A percentile compares a stretch with the other conserved stretches of the same genome.
Conservation (phyloP, 352 stramenopile species). For the Phytophthora sp. region DNA sequence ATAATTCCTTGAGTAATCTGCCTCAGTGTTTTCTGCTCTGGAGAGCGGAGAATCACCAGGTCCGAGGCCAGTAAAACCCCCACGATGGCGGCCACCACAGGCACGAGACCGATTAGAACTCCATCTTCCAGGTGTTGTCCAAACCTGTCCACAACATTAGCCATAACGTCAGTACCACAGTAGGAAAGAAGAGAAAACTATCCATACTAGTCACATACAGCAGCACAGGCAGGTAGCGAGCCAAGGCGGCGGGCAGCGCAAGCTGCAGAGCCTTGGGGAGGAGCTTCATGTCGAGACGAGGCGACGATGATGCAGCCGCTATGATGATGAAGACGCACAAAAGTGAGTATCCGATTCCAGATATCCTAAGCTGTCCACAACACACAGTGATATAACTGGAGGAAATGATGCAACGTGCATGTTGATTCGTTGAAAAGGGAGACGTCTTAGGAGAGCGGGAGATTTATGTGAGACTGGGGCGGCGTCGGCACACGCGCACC, state of each 20-base stretch:
- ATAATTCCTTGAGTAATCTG: constrained; percentile 27
- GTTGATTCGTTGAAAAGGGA: constrained; percentile 12
- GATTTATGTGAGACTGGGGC: constrained; percentile 21
- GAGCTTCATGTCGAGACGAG: constrained; percentile 27
- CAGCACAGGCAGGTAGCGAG: constrained; percentile 27
- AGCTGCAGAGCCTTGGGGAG: constrained; percentile 29
- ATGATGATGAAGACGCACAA: constrained; percentile 12
- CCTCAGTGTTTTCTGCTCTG: background rate
- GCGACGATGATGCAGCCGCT: constrained; percentile 4
- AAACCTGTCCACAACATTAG: constrained; percentile 20
- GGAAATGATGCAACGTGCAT: background rate
- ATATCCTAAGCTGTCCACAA: constrained; percentile 9
- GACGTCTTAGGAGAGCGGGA: constrained; percentile 15
- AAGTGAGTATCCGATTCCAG: background rate
- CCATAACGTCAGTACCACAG: background rate
- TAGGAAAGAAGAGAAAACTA: background rate
- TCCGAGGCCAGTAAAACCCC: constrained; percentile 35
- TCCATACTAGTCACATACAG: constrained; percentile 6
- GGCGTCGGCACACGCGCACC: too few relatives aligned
- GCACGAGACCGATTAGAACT: constrained; percentile 47
- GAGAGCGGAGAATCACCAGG: constrained; percentile 33
- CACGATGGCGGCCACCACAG: constrained; percentile 42
- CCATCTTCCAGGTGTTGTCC: constrained; percentile 51
- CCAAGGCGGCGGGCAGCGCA: constrained; percentile 17
- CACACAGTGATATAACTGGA: background rate